Percentiles rank a stretch among this genome's conserved stretches.
phyloP scores from a whole-genome alignment of 257 asterid genomes.

The Penstemon eatonii region DNA sequence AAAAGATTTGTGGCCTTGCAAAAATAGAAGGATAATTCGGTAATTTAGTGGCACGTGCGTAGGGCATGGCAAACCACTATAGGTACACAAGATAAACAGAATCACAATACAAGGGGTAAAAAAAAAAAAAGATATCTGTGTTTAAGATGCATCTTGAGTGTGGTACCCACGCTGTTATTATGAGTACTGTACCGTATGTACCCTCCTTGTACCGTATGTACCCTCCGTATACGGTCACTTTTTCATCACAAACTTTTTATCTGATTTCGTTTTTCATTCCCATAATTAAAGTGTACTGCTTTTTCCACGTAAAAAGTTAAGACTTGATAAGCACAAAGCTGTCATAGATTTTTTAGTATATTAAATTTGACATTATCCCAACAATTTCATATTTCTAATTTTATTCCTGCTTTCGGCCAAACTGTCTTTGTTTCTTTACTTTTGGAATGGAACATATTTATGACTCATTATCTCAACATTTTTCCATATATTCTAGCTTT shows the following conservation, averaged over 20 bases:
- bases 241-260: conserved; percentile 8
- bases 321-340: conserved; percentile 12
- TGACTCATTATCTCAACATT: background rate
- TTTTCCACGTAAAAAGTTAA: background rate
- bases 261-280: background rate
- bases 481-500: no score
- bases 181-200: conserved; percentile 69
- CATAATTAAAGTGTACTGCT: background rate
- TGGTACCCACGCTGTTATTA: conserved; percentile 30
- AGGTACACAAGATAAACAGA: conserved; percentile 21
- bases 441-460: conserved; percentile 6
- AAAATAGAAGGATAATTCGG: conserved; percentile 17
- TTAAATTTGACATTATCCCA: conserved; percentile 20
- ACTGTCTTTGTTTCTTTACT: background rate
- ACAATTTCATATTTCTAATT: background rate
- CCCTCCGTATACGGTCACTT: conserved; percentile 70
- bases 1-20: background rate
- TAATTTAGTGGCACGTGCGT: conserved; percentile 36
- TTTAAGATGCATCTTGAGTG: background rate
- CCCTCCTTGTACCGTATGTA: conserved; percentile 59
- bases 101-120: conserved; percentile 1
- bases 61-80: conserved; percentile 42
- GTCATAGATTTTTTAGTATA: background rate
- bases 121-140: background rate
- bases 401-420: no score